Percentiles rank a stretch among this genome's conserved stretches.
Conservation (phyloP, 495 filamentous ascomycete species). For the Thozetella sp. region DNA sequence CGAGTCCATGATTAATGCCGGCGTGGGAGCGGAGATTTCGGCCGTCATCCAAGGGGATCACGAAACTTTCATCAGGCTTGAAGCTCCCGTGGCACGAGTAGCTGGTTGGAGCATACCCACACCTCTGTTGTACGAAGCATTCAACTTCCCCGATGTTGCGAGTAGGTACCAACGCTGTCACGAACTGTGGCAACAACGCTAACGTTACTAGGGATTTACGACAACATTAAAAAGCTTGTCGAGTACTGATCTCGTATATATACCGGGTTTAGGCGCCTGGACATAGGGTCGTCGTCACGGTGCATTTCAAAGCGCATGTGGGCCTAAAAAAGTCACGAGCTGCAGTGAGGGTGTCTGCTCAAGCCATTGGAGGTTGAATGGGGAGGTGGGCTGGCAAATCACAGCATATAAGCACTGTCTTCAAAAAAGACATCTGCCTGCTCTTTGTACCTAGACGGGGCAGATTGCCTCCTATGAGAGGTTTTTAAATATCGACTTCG, state of each 20-base stretch:
- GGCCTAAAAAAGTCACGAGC: too few species aligned
- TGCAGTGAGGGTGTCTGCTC: too few species aligned
- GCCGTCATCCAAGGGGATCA: slow-evolving; percentile 84
- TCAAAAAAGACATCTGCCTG: too few species aligned
- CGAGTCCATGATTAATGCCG: slow-evolving; percentile 94
- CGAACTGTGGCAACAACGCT: slow-evolving; percentile 8
- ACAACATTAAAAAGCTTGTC: slow-evolving; percentile 48
- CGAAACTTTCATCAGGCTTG: slow-evolving; percentile 81
- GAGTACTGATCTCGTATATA: slow-evolving; percentile 39
- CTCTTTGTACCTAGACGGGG: too few species aligned
- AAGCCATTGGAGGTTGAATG: too few species aligned
- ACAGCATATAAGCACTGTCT: too few species aligned
- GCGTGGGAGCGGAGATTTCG: slow-evolving; percentile 90
- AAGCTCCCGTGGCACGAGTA: slow-evolving; percentile 90
- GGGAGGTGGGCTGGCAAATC: too few species aligned
- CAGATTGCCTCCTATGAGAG: too few species aligned
- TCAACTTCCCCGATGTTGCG: slow-evolving; percentile 88
- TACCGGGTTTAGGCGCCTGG: background rate
- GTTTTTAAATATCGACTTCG: too few species aligned
- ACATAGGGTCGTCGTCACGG: background rate
- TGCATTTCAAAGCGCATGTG: too few species aligned
- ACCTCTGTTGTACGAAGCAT: slow-evolving; percentile 80
- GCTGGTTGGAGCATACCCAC: slow-evolving; percentile 92
- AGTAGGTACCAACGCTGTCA: slow-evolving; percentile 59
- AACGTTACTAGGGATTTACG: slow-evolving; percentile 50